A percentile compares a stretch with the other conserved stretches of the same genome.
Evolutionary conservation across 805 yeast genomes (phyloP).

Genomic region (Ogataea sp.): DNA sequence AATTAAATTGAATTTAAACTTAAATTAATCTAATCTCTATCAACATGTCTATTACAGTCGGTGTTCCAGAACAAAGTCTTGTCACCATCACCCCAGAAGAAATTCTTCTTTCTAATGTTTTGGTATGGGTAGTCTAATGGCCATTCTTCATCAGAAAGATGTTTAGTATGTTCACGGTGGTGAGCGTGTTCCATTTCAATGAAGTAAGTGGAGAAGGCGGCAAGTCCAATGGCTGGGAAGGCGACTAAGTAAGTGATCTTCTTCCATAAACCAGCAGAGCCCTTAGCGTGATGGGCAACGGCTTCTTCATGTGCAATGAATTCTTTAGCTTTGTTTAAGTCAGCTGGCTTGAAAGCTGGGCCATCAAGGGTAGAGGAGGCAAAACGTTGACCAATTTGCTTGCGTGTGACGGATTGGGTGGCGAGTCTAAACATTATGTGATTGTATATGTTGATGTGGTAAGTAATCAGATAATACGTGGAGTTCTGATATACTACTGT

Average conservation of each 20-base stretch:
- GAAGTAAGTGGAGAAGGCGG: slow-evolving; percentile 74
- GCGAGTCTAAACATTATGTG: too few species aligned
- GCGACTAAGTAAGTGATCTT: slow-evolving; percentile 77
- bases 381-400: too few species aligned
- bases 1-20: not conserved
- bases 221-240: slow-evolving; percentile 67
- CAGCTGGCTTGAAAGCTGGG: slow-evolving; percentile 41
- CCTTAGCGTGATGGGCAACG: slow-evolving; percentile 70
- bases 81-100: slow-evolving; percentile 99
- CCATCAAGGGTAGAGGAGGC: slow-evolving; percentile 7
- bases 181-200: slow-evolving; percentile 84
- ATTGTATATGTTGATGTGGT: too few species aligned
- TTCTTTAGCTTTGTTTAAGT: slow-evolving; percentile 63
- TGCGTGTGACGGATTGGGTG: too few species aligned
- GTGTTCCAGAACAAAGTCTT: slow-evolving; percentile 96
- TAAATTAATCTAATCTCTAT: not conserved
- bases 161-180: slow-evolving; percentile 73
- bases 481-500: too few species aligned
- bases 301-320: slow-evolving; percentile 55
- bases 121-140: slow-evolving; percentile 86
- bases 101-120: slow-evolving; percentile 80
- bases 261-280: slow-evolving; percentile 76
- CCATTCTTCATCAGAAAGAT: slow-evolving; percentile 84
- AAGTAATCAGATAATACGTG: too few species aligned
- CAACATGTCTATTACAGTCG: slow-evolving; percentile 80